Evolutionary conservation across 2,329 filamentous ascomycete species (phyloP).

Genomic region (Penicillium sp.): DNA sequence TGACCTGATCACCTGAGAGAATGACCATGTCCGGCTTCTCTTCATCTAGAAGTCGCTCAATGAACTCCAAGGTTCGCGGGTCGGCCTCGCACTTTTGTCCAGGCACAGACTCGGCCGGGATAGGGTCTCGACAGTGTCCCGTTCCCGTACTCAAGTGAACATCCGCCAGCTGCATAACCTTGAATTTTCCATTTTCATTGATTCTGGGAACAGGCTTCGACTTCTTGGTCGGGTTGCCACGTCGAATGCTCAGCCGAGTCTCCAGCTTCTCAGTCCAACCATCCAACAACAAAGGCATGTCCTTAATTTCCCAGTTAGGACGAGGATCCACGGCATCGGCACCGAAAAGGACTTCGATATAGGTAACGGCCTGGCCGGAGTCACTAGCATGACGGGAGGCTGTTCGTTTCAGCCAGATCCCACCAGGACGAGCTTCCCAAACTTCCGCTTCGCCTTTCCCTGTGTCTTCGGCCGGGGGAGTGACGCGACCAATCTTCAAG

Average conservation of each 20-base stretch:
- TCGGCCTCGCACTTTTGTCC: conserved; percentile 83
- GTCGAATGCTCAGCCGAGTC: conserved; percentile 74
- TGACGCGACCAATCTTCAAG: conserved; percentile 69
- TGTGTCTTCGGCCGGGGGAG: conserved; percentile 62
- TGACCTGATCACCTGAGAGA: conserved; percentile 90
- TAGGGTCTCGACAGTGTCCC: conserved; percentile 80
- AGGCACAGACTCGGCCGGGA: conserved; percentile 70
- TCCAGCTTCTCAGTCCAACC: conserved; percentile 61
- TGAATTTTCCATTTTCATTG: conserved; percentile 87
- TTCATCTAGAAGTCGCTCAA: conserved; percentile 78
- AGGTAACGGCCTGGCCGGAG: conserved; percentile 71
- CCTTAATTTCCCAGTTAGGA: conserved; percentile 77
- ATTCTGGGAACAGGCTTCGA: conserved; percentile 75
- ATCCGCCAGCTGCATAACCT: conserved; percentile 96
- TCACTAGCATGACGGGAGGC: conserved; percentile 72
- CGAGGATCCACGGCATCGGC: conserved; percentile 89
- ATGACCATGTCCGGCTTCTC: conserved; percentile 93
- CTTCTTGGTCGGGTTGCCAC: conserved; percentile 64
- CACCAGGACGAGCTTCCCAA: conserved; percentile 77
- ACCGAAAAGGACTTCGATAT: conserved; percentile 83
- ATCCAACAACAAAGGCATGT: conserved; percentile 71
- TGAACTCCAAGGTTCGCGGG: conserved; percentile 85
- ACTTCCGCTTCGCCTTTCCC: conserved; percentile 57
- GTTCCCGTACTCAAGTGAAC: conserved; percentile 89
- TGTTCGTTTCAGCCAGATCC: conserved; percentile 79